Evolutionary conservation across 352 stramenopile genomes (phyloP).

Genomic region (Pythium dissotocum): DNA sequence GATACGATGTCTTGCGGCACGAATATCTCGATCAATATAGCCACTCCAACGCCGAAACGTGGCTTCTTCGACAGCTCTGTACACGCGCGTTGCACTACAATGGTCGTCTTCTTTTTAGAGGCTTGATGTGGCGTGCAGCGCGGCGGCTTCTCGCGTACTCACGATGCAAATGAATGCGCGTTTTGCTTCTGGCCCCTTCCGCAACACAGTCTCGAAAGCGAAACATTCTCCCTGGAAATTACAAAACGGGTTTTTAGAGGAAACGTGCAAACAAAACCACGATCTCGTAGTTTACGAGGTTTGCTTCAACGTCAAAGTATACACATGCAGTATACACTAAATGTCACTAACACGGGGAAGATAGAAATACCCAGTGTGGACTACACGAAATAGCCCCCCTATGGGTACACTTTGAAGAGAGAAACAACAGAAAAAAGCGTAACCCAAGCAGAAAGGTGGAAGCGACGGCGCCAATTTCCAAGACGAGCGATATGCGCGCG

Average conservation of each 20-base stretch:
- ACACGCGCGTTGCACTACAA: background rate
- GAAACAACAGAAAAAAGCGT: background rate
- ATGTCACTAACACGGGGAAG: slow-evolving; percentile 7
- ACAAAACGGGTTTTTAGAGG: slow-evolving; percentile 17
- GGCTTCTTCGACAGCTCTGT: background rate
- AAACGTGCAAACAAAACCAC: slow-evolving; percentile 10
- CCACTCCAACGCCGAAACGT: background rate
- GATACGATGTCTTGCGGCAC: background rate
- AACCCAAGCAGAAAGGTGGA: slow-evolving; percentile 5
- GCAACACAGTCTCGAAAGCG: slow-evolving; percentile 5
- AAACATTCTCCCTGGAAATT: slow-evolving; percentile 13
- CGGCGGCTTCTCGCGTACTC: background rate
- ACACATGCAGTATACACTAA: background rate
- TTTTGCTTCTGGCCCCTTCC: slow-evolving; percentile 1
- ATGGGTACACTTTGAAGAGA: slow-evolving; percentile 11
- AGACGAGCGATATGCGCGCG: slow-evolving; percentile 48
- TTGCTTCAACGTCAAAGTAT: slow-evolving; percentile 7
- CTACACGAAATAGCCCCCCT: background rate
- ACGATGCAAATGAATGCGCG: background rate
- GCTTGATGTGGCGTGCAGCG: background rate
- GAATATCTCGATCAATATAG: background rate
- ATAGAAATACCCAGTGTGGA: background rate
- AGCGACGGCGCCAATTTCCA: background rate
- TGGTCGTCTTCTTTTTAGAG: background rate
- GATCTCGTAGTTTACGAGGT: slow-evolving; percentile 9